phyloP scores from a whole-genome alignment of 176 grass and related monocot genomes.

The Poa pratensis region DNA sequence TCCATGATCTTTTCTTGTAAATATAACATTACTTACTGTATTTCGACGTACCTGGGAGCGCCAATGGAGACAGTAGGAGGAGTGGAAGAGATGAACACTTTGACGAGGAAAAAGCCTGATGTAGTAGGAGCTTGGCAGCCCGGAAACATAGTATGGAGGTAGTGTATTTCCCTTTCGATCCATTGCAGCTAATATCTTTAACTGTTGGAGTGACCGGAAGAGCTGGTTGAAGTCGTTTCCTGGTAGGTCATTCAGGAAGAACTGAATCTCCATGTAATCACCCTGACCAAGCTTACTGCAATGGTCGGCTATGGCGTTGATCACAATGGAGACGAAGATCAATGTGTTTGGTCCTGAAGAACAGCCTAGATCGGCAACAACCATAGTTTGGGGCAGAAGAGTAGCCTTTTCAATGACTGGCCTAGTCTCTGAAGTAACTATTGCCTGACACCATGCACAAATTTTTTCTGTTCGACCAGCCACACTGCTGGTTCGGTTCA shows the following conservation, averaged over 20 bases:
- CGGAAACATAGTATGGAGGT: slow-evolving; percentile 31
- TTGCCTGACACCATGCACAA: neutral
- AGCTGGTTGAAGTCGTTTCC: slow-evolving; percentile 69
- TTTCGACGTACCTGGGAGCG: slow-evolving; percentile 43
- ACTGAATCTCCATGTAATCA: slow-evolving; percentile 46
- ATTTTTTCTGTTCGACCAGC: neutral
- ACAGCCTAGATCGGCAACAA: slow-evolving; percentile 57
- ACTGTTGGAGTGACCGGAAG: slow-evolving; percentile 35
- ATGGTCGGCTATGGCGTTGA: neutral
- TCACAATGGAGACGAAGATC: slow-evolving; percentile 38
- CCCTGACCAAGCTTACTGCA: neutral
- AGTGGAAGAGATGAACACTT: slow-evolving; percentile 57
- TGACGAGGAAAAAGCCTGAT: slow-evolving; percentile 46
- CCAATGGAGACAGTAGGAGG: slow-evolving; percentile 58
- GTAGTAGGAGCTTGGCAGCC: slow-evolving; percentile 52
- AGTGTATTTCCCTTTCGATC: neutral
- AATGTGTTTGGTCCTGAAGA: slow-evolving; percentile 53
- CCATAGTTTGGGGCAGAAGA: slow-evolving; percentile 30
- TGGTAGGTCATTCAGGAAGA: slow-evolving; percentile 71
- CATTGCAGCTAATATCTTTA: neutral
- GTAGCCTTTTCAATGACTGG: slow-evolving; percentile 27
- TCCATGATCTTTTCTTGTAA: neutral
- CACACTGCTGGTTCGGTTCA: no score
- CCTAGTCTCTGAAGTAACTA: slow-evolving; percentile 13
- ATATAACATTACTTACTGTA: neutral